These are phyloP conservation scores for Parasarocladium wereldwijsianum DNA, from an alignment of 2,329 filamentous ascomycete genomes.

Conservation along the genomic window DNA sequence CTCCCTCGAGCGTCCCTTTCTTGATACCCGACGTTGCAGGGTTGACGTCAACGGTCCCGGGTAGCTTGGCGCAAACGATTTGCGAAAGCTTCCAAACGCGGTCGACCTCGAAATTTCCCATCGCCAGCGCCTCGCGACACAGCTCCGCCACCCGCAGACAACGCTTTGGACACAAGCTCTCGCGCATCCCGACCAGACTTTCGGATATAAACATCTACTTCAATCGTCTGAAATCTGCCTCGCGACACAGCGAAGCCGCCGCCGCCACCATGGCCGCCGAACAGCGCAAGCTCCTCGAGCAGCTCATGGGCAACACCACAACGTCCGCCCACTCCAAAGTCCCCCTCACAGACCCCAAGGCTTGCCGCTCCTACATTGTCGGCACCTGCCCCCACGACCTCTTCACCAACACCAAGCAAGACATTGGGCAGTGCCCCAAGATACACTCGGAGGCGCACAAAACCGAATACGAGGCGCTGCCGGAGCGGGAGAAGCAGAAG, in stretches of 20 bases:
- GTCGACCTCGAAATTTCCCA: too few relatives aligned
- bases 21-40: too few relatives aligned
- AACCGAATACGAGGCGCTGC: slow-evolving; percentile 67
- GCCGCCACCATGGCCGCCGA: slow-evolving; percentile 70
- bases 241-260: background rate
- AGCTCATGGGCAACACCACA: slow-evolving; percentile 72
- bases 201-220: too few relatives aligned
- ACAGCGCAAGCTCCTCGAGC: slow-evolving; percentile 96
- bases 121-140: too few relatives aligned
- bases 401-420: slow-evolving; percentile 98
- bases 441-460: slow-evolving; percentile 82
- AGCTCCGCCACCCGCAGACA: too few relatives aligned
- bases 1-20: too few relatives aligned
- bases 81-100: too few relatives aligned
- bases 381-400: slow-evolving; percentile 96
- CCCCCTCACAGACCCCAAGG: slow-evolving; percentile 79
- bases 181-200: too few relatives aligned
- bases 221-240: too few relatives aligned
- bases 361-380: slow-evolving; percentile 85
- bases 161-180: too few relatives aligned
- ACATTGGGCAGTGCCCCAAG: slow-evolving; percentile 78
- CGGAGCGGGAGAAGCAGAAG: slow-evolving; percentile 55
- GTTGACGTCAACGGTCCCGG: too few relatives aligned
- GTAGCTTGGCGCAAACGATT: too few relatives aligned
- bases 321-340: slow-evolving; percentile 66